Evolutionary conservation across 2,329 filamentous ascomycete species (phyloP), one percentile per base, ranked within the genome.

Genomic region (Alternaria arbusti): DNA sequence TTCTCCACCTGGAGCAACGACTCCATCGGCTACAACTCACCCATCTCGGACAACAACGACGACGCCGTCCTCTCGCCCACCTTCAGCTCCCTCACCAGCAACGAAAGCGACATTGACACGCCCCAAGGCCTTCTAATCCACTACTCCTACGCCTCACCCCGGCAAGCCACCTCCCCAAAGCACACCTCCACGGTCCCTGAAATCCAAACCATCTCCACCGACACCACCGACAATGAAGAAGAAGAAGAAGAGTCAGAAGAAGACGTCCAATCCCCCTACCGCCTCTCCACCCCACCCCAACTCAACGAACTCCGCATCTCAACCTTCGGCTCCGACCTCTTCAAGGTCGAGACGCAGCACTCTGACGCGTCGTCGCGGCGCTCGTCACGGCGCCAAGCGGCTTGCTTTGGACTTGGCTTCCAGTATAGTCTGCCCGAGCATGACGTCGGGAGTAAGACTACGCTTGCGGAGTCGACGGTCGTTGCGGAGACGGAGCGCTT

Each of bases 1-100:
- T 78, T 78, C 66, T 79, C 76, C 3, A 72, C 69, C 1, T 79
- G 75, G 75, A 78, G 74, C 64, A 66, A 68, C 54, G 71, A 72
- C 23, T 77, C 74, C 5, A 64, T 65, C 12, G 63, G 66, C 25
- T 73, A 69, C 61, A 76, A 69, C 58, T 70, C 63, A 12, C 67
- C 67, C 2, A 69, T 63, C 9, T 72, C 70, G 10, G 74, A 79
- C n/a, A 36, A 25, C 17, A 54, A 62, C 10, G 73, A 74, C 15
- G 72, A 74, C 9, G 55, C 60, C 1, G 54, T 71, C 8, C 51
- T 72, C 36, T 80, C 78, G 9, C 76, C 77, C 2, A 75, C 74
- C 7, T 77, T 78, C 58, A 78, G 75, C 64, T 76, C 73, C 8
- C 54, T 74, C 8, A 75, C 76, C 8, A 79, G 74, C 63, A 69